These are phyloP conservation scores for Pleurotus salmoneostramineus DNA, from an alignment of 768 basidiomycete species.

Conservation along the genomic window DNA sequence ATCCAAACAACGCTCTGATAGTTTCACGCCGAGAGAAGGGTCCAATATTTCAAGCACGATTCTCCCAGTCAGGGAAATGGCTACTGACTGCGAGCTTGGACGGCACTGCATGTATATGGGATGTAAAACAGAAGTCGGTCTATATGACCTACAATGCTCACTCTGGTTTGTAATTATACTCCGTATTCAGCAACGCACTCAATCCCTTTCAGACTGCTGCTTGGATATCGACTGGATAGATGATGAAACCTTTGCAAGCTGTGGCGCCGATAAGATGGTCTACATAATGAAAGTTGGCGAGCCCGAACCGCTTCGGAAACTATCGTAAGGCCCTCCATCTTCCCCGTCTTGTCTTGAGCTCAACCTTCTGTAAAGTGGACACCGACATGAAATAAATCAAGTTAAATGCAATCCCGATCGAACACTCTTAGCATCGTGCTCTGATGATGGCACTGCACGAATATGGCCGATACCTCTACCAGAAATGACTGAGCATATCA, in stretches of 20 bases:
- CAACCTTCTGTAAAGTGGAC: slow-evolving; percentile 46
- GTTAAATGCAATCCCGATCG: slow-evolving; percentile 64
- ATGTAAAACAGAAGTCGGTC: slow-evolving; percentile 57
- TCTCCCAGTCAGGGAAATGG: slow-evolving; percentile 72
- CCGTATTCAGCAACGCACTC: not conserved
- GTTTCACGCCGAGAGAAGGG: slow-evolving; percentile 48
- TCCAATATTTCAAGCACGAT: slow-evolving; percentile 75
- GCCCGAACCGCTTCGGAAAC: slow-evolving; percentile 51
- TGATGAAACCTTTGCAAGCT: slow-evolving; percentile 66
- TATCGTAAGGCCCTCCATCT: slow-evolving; percentile 42
- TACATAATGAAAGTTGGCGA: slow-evolving; percentile 56
- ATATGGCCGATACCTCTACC: slow-evolving; percentile 56
- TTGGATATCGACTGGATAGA: slow-evolving; percentile 80
- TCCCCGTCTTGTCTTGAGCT: not conserved
- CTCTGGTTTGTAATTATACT: slow-evolving; percentile 41
- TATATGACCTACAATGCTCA: slow-evolving; percentile 64
- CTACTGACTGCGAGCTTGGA: slow-evolving; percentile 77
- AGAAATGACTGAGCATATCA: slow-evolving; percentile 30
- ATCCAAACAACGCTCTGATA: not conserved
- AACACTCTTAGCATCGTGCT: slow-evolving; percentile 73
- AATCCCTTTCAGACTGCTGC: slow-evolving; percentile 54
- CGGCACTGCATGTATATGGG: slow-evolving; percentile 75
- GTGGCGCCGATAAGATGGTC: slow-evolving; percentile 65
- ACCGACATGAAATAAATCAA: slow-evolving; percentile 75
- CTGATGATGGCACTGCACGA: slow-evolving; percentile 75